Conservation (phyloP, 2,329 filamentous ascomycete genomes). For the Coccinonectria pachysandricola region DNA sequence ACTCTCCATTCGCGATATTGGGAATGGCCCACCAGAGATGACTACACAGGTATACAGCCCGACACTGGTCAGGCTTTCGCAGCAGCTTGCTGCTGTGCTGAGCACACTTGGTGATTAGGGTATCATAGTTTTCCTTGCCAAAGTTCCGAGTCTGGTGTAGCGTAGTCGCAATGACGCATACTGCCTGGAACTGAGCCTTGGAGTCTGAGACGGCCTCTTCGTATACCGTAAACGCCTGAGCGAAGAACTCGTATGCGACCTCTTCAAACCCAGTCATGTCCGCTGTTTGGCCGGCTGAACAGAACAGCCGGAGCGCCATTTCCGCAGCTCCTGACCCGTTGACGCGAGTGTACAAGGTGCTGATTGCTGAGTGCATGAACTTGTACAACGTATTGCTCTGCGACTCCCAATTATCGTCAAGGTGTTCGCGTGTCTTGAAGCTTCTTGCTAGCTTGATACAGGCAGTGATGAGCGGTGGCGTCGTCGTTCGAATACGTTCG, state of each 20-base stretch:
- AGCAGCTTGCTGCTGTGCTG: conserved; percentile 93
- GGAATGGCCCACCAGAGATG: conserved; percentile 98
- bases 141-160: conserved; percentile 85
- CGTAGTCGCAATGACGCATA: conserved; percentile 84
- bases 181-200: conserved; percentile 93
- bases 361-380: conserved; percentile 84
- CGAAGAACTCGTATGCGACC: conserved; percentile 95
- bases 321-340: conserved; percentile 70
- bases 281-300: conserved; percentile 84
- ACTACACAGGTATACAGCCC: conserved; percentile 90
- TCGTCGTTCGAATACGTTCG: conserved; percentile 92
- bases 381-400: conserved; percentile 76
- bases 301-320: conserved; percentile 78
- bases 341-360: conserved; percentile 78
- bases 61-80: conserved; percentile 96
- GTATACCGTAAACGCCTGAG: conserved; percentile 95
- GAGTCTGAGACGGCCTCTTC: conserved; percentile 95
- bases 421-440: conserved; percentile 86
- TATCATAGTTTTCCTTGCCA: conserved; percentile 96
- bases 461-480: conserved; percentile 80
- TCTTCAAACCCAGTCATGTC: conserved; percentile 90
- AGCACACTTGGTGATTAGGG: conserved; percentile 93
- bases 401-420: conserved; percentile 52
- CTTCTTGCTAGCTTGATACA: conserved; percentile 81
- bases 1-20: conserved; percentile 63